A percentile compares a stretch with the other conserved stretches of the same genome.
These are phyloP conservation scores for Sporothrix brasiliensis DNA, from an alignment of 2,329 filamentous ascomycete species.

Conservation along the genomic window DNA sequence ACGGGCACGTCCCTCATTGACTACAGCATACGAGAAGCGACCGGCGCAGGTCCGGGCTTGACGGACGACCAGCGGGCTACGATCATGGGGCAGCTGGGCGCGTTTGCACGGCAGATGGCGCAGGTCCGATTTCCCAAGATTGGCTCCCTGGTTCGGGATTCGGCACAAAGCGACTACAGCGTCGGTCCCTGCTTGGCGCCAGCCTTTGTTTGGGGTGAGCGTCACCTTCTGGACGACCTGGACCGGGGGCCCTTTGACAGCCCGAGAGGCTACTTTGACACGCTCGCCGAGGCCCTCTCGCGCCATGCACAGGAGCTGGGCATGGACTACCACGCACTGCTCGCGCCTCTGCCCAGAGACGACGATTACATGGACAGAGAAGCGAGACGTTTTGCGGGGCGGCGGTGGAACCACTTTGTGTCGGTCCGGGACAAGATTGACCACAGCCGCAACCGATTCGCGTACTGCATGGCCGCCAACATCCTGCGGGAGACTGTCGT, in stretches of 20 bases:
- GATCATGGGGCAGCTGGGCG: constrained; percentile 19
- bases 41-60: background rate
- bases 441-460: constrained; percentile 23
- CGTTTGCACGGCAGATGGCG: constrained; percentile 11
- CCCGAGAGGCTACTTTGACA: background rate
- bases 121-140: constrained; percentile 13
- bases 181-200: background rate
- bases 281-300: constrained; percentile 1
- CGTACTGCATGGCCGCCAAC: constrained; percentile 17
- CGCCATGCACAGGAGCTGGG: constrained; percentile 12
- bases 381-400: no score
- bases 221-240: background rate
- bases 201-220: background rate
- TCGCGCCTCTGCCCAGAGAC: background rate
- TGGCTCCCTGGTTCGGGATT: background rate
- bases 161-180: background rate
- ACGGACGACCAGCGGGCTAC: constrained; percentile 9
- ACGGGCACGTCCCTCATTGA: constrained; percentile 10
- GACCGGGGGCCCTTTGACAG: background rate
- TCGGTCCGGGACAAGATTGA: constrained; percentile 2
- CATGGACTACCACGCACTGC: constrained; percentile 20
- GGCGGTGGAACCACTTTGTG: constrained; percentile 18
- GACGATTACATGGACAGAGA: background rate
- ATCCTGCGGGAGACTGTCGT: background rate
- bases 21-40: background rate